Evolutionary conservation across 306 rosid genomes (phyloP).

Genomic region (Dalbergia cochinchinensis): DNA sequence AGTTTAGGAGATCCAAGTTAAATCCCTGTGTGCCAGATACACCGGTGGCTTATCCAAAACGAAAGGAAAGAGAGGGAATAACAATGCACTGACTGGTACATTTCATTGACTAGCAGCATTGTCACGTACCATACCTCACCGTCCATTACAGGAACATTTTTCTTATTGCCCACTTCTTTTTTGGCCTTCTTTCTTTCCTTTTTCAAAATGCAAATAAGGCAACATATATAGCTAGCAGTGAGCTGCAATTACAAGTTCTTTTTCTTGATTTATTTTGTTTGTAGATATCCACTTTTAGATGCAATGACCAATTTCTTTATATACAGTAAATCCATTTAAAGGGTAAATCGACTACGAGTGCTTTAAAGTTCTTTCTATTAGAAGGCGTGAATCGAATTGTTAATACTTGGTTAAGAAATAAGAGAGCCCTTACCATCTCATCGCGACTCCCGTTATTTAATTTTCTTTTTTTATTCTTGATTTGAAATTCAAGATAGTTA

Average conservation of each 20-base stretch:
- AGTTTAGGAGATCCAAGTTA: not conserved
- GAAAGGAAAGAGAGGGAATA: conserved; percentile 12
- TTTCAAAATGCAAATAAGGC: not conserved
- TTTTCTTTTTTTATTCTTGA: not conserved
- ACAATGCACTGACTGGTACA: not conserved
- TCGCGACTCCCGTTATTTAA: too few species aligned
- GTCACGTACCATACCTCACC: not conserved
- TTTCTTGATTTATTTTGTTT: not conserved
- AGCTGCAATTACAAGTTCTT: not conserved
- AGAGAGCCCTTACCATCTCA: too few species aligned
- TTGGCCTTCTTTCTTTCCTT: not conserved
- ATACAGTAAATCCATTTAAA: too few species aligned
- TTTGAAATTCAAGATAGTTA: not conserved
- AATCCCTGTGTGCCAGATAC: not conserved
- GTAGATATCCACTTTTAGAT: too few species aligned
- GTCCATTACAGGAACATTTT: not conserved
- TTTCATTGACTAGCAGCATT: conserved; percentile 26
- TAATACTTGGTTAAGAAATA: too few species aligned
- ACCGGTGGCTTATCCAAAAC: conserved; percentile 4
- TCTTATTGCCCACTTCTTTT: not conserved
- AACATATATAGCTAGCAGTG: not conserved
- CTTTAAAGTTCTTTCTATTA: too few species aligned
- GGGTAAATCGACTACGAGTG: too few species aligned
- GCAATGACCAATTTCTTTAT: too few species aligned
- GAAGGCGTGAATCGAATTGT: too few species aligned